Base-by-base conservation (phyloP, 352 stramenopile genomes). In the Phytopythium montanum region DNA sequence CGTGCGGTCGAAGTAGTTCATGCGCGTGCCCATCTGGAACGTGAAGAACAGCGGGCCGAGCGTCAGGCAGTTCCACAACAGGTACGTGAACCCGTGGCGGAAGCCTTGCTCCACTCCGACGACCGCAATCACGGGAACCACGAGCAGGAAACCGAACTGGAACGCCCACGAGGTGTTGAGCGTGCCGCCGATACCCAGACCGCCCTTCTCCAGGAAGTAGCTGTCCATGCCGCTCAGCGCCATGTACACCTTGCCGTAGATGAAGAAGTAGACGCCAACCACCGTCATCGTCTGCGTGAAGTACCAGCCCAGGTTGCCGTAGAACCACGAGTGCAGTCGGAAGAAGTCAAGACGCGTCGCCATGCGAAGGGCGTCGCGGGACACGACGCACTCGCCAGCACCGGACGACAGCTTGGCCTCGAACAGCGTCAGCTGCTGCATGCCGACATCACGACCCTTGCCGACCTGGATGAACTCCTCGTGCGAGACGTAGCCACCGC, bases 21-120 rank as follows among this genome's bases (percentile, higher is more conserved):
- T 97, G 72, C 97, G 97, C 18, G 97, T 99, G 59, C 98, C 96
- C 79, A 99, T 99, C 70, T 99, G 96, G 81, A 99, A 99, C 65
- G 98, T 99, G 68, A 99, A 99, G 78, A 99, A 98, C 36, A 99
- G 79, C n/a, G 97, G 97, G 48, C 96, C 97, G n/a, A 98, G 92
- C 44, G 96, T 99, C 36, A 98, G 73, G 61, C 98, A 95, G 62
- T 99, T 97, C 81, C 97, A 96, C 28, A 98, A 65, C 55, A 98
- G 79, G 61, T 94, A 94, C 8, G 80, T 96, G 56, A 97, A 82
- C 75, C 94, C 97, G 41, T 96, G 87, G 28, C 87, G 87, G 79
- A 98, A 98, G 49, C 97, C 97, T 54, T 97, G 90, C 72, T 99
- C 97, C 5, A 99, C 96, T 69, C 95, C 95, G 18, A 99, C 84